Evolutionary conservation across 768 basidiomycete species (phyloP), one percentile per base, ranked within the genome.

Genomic region (Crassisporium funariophilum): DNA sequence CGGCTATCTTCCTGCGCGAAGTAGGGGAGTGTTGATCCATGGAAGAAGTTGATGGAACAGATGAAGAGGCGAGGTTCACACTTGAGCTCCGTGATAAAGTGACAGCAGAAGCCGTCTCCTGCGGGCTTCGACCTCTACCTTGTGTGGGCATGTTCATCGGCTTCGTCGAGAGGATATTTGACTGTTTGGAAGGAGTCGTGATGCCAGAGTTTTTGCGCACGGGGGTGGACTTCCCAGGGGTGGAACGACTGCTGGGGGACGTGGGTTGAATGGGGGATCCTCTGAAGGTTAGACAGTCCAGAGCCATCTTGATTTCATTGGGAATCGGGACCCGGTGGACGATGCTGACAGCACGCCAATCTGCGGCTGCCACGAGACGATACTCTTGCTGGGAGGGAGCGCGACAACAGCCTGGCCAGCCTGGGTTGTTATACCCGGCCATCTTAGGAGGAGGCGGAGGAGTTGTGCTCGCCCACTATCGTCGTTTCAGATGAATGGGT

Each of bases 331-430:
- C 72, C 49, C 79, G 77, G 59, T 91, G 86, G 9, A 91, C 81
- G 51, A 78, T 75, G 66, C 81, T 85, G 63, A 92, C 88, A 22
- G 87, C 79, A 54, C 75, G 81, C 90, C 90, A 93, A 64, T 91
- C 89, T 3, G 84, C 83, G 41, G 82, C 76, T 16, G 77, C 80
- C 46, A 92, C 83, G 53, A 77, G 62, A 52, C 76, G 74, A 56
- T 78, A 74, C 64, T 92, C 90, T 44, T 61, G 69, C 13, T 71
- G 55, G 21, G 67, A 68, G 1, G 90, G 90, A 0, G 88, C 71
- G n/a, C 88, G 83, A 73, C 90, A 93, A 72, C 90, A 93, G 29
- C 90, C 90, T 33, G 91, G 91, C 88, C 88, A 92, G 16, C 90
- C 90, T 24, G 78, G 79, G 57, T 91, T 92, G 61, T 76, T 70